A percentile compares a stretch with the other conserved stretches of the same genome.
Conservation (phyloP, 2,329 filamentous ascomycete genomes). For the Diaporthe sp. region DNA sequence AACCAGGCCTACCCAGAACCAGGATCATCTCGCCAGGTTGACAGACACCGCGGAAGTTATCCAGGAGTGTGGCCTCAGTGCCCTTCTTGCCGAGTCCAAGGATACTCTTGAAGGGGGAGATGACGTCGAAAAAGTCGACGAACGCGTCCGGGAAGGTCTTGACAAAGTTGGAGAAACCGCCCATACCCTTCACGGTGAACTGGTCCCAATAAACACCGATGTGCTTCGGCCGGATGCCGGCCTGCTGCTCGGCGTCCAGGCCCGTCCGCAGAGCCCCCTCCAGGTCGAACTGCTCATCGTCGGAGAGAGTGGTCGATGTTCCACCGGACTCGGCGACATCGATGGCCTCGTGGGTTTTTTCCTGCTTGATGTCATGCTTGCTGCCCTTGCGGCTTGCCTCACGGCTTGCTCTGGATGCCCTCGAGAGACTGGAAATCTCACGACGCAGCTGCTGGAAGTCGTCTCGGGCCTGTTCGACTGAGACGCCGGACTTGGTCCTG, state of each 20-base stretch:
- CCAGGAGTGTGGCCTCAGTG: constrained; percentile 79
- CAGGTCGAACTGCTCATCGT: constrained; percentile 78
- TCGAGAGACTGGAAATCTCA: constrained; percentile 70
- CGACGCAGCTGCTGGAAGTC: constrained; percentile 79
- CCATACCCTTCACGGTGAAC: constrained; percentile 81
- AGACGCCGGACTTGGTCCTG: constrained; percentile 64
- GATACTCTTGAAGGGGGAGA: constrained; percentile 73
- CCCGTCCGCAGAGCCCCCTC: constrained; percentile 80
- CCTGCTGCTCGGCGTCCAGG: constrained; percentile 77
- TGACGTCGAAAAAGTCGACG: constrained; percentile 81
- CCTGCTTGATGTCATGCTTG: constrained; percentile 42
- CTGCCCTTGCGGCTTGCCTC: constrained; percentile 43
- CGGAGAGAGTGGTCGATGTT: constrained; percentile 57
- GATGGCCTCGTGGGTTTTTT: constrained; percentile 41
- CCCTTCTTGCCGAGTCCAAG: constrained; percentile 78
- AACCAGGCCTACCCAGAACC: constrained; percentile 83
- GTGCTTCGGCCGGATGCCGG: constrained; percentile 85
- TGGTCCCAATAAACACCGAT: constrained; percentile 85
- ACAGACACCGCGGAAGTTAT: constrained; percentile 78
- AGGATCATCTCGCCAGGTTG: constrained; percentile 91
- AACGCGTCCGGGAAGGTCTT: constrained; percentile 84
- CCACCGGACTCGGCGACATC: constrained; percentile 59
- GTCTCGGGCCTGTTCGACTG: constrained; percentile 75
- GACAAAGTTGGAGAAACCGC: constrained; percentile 80
- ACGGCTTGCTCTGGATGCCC: constrained; percentile 58